Evolutionary conservation across 1,284 basidiomycete species (phyloP).

Genomic region (Leccinum griseonigrum): DNA sequence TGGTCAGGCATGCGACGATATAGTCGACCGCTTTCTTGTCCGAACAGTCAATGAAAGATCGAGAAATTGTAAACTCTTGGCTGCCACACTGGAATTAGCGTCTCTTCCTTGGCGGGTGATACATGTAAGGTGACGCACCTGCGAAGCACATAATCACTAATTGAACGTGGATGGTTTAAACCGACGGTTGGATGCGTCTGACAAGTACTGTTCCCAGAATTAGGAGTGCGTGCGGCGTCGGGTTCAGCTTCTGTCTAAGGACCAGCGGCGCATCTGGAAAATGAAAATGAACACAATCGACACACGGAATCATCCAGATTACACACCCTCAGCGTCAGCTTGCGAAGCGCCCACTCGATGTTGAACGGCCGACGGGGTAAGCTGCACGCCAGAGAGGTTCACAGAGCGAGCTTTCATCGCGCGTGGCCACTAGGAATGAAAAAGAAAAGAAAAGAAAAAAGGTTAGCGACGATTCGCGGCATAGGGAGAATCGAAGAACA

Average conservation of each 20-base stretch:
- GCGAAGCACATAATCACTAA: neutral
- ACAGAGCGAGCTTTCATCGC: constrained; percentile 10
- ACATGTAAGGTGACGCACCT: neutral
- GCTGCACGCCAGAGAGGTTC: constrained; percentile 40
- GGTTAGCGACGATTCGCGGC: constrained; percentile 8
- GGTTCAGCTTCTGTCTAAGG: constrained; percentile 71
- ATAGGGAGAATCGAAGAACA: constrained; percentile 15
- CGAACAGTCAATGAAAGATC: neutral
- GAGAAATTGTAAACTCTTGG: neutral
- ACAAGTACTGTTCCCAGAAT: constrained; percentile 76
- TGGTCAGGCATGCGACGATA: neutral
- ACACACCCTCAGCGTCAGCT: constrained; percentile 79
- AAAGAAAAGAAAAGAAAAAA: constrained; percentile 2
- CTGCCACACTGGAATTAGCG: neutral
- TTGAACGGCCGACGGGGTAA: constrained; percentile 72
- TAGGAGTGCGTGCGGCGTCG: constrained; percentile 67
- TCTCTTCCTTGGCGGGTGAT: neutral
- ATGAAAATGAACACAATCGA: constrained; percentile 1
- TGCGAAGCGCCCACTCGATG: constrained; percentile 86
- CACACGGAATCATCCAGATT: constrained; percentile 75
- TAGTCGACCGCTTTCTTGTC: neutral
- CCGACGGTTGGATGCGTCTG: constrained; percentile 83
- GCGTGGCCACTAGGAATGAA: constrained; percentile 46
- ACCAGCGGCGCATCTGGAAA: constrained; percentile 9
- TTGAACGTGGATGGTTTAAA: constrained; percentile 76